Base-by-base conservation (phyloP, 106 monocot species). In the Agapanthus africanus region DNA sequence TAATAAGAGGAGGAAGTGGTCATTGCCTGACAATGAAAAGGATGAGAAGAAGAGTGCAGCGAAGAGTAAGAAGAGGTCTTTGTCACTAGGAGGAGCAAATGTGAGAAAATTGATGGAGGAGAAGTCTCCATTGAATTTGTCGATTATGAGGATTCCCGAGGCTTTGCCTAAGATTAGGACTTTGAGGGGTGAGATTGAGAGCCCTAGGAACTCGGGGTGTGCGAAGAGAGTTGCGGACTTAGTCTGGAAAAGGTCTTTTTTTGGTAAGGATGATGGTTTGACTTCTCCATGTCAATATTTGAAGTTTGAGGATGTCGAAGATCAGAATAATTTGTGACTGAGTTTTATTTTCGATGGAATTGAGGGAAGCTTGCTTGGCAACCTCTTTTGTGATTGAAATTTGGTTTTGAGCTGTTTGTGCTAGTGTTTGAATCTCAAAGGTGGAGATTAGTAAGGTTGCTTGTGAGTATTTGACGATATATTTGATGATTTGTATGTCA, bases 121-220 rank as follows among this genome's bases (percentile, higher is more conserved):
- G 3, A 77, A 80, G 37, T 73, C 84, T 46, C 57, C 78, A 28
- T 80, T 82, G 3, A 70, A 80, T 3, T 50, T 60, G 76, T 82
- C 66, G 80, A 46, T 90, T 37, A 79, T 75, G 42, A 67, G 27
- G 36, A n/a, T n/a, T n/a, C n/a, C n/a, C n/a, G n/a, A n/a, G n/a
- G 34, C 52, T 34, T 76, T 88, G 40, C 91, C 91, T 5, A 91
- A 61, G 78, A 88, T 95, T 40, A 85, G 77, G 46, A 85, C 81
- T 0, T 14, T 66, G 36, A 50, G 81, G 6, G 57, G 63, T 41
- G 38, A 7, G 11, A 47, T 4, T 4, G 79, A 71, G 59, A 91
- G 82, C 68, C 91, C 95, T 0, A 81, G 88, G 14, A 80, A 89
- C 49, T 95, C 95, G 0, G 95, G 95, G 26, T 70, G 82, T 16